A percentile compares a stretch with the other conserved stretches of the same genome.
Evolutionary conservation across 495 filamentous ascomycete genomes (phyloP).

Genomic region (Mycothermus thermophilus): DNA sequence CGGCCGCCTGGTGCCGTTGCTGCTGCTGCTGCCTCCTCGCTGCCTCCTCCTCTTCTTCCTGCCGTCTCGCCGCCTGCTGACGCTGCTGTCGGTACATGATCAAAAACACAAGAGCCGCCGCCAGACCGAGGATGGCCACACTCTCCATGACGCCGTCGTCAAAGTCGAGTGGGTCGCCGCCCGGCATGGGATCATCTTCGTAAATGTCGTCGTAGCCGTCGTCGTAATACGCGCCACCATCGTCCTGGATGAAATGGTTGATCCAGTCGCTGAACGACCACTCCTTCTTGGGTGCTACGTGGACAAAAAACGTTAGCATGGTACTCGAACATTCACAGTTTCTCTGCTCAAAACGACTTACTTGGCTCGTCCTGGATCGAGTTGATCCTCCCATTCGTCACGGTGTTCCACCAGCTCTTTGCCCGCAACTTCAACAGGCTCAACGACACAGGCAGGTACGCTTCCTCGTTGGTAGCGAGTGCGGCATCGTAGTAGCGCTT

Average conservation of each 20-base stretch:
- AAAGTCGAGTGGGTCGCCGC: conserved; percentile 32
- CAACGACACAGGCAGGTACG: conserved; percentile 86
- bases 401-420: conserved; percentile 82
- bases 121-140: conserved; percentile 64
- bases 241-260: conserved; percentile 65
- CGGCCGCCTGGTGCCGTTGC: conserved; percentile 30
- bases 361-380: conserved; percentile 78
- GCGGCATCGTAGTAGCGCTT: conserved; percentile 93
- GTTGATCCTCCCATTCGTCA: conserved; percentile 80
- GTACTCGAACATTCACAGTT: too few species aligned
- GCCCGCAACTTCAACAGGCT: conserved; percentile 73
- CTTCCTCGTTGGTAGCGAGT: conserved; percentile 77
- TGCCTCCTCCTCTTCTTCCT: conserved; percentile 21
- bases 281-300: conserved; percentile 47
- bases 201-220: conserved; percentile 43
- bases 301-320: conserved; percentile 4
- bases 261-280: conserved; percentile 77
- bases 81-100: conserved; percentile 75
- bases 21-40: conserved; percentile 3
- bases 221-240: conserved; percentile 47
- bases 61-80: conserved; percentile 37
- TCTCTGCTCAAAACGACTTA: conserved; percentile 38
- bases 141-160: conserved; percentile 68
- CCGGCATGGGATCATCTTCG: conserved; percentile 40
- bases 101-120: conserved; percentile 58